Evolutionary conservation across 163 green algal species (phyloP).

Genomic region (Prototheca cutis): DNA sequence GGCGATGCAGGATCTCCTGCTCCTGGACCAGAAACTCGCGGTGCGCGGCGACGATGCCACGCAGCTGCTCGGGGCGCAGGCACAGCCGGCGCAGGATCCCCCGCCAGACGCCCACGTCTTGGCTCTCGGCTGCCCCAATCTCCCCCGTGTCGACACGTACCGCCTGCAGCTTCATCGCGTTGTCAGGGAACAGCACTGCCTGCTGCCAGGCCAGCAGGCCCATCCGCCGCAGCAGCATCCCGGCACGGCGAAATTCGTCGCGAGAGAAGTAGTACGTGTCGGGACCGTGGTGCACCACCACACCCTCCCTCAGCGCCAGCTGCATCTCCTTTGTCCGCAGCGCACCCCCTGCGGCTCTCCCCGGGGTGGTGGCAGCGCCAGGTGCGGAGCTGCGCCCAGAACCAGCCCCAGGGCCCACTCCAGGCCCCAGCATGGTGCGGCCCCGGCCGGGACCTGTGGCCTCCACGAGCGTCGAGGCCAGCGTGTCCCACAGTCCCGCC

Average conservation of each 20-base stretch:
- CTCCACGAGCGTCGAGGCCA: not conserved
- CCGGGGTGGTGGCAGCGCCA: too few species aligned
- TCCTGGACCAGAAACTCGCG: conserved; percentile 2
- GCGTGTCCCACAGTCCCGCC: not conserved
- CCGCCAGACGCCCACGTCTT: conserved; percentile 17
- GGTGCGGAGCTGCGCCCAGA: too few species aligned
- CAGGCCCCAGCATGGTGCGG: not conserved
- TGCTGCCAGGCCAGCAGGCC: conserved; percentile 20
- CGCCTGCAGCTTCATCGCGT: conserved; percentile 15
- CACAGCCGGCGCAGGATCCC: conserved; percentile 9
- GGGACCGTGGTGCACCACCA: conserved; percentile 7
- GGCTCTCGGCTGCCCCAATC: conserved; percentile 2
- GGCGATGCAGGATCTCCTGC: not conserved
- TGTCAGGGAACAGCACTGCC: conserved; percentile 13
- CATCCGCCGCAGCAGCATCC: conserved; percentile 10
- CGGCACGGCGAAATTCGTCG: not conserved
- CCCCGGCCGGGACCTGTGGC: not conserved
- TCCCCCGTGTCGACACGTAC: conserved; percentile 6
- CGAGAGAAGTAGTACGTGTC: conserved; percentile 12
- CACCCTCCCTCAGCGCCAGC: not conserved
- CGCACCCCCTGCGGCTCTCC: too few species aligned
- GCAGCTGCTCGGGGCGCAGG: conserved; percentile 15
- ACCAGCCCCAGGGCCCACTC: too few species aligned
- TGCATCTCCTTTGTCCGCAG: not conserved
- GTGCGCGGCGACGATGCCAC: not conserved